Evolutionary conservation across 2,329 filamentous ascomycete genomes (phyloP).

Genomic region (Scleromitrula shiraiana): DNA sequence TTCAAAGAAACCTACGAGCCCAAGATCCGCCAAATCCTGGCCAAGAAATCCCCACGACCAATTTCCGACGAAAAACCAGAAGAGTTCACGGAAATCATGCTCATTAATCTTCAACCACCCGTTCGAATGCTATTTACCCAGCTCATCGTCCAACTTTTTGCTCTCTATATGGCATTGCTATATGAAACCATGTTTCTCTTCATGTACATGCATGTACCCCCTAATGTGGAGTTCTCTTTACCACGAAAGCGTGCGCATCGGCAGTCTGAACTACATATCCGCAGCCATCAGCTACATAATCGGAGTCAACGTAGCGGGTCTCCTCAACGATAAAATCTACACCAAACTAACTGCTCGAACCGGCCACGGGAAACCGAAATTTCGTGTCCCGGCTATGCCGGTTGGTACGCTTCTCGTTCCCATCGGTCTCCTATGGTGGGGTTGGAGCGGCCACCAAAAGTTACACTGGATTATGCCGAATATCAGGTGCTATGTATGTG

Average conservation of each 20-base stretch:
- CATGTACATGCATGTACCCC: constrained; percentile 53
- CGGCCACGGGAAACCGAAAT: constrained; percentile 41
- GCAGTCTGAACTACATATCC: constrained; percentile 46
- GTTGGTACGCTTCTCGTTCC: constrained; percentile 45
- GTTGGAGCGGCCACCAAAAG: constrained; percentile 43
- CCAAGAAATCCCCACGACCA: too few relatives aligned
- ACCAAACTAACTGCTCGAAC: constrained; percentile 9
- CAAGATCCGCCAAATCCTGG: constrained; percentile 31
- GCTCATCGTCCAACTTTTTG: constrained; percentile 42
- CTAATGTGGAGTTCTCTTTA: constrained; percentile 48
- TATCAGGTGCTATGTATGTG: too few relatives aligned
- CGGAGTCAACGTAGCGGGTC: constrained; percentile 26
- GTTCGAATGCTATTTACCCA: constrained; percentile 41
- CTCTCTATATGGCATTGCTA: constrained; percentile 41
- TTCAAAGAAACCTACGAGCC: constrained; percentile 42
- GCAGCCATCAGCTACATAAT: constrained; percentile 36
- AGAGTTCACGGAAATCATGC: too few relatives aligned
- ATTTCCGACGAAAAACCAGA: too few relatives aligned
- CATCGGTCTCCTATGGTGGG: constrained; percentile 46
- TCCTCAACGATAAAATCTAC: constrained; percentile 18
- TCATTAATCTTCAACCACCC: constrained; percentile 39
- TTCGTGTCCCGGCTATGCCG: constrained; percentile 49
- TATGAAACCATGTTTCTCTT: constrained; percentile 47
- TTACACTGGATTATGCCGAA: constrained; percentile 49
- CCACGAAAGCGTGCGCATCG: constrained; percentile 44